Evolutionary conservation across 2,329 filamentous ascomycete species (phyloP).

Genomic region (Colletotrichum euphorbiae): DNA sequence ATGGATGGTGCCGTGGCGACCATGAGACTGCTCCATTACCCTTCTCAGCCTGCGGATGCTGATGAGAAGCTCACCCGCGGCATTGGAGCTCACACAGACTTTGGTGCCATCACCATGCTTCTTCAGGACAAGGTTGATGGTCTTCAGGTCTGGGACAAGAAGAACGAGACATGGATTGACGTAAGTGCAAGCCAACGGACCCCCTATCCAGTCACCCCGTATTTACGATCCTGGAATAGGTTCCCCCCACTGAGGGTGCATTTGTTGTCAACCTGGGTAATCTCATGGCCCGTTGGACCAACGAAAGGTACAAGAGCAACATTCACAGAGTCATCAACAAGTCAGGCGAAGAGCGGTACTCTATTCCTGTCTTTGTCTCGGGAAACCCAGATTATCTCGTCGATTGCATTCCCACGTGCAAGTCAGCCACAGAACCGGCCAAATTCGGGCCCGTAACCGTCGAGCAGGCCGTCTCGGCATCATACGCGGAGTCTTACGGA

Average conservation of each 20-base stretch:
- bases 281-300: constrained; percentile 62
- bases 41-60: constrained; percentile 52
- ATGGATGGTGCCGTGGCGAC: constrained; percentile 57
- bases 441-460: constrained; percentile 50
- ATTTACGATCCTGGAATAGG: constrained; percentile 43
- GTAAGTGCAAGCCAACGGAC: constrained; percentile 42
- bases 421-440: constrained; percentile 41
- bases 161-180: constrained; percentile 57
- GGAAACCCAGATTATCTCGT: constrained; percentile 60
- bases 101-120: constrained; percentile 67
- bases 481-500: constrained; percentile 50
- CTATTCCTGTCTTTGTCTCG: constrained; percentile 67
- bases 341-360: constrained; percentile 62
- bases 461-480: constrained; percentile 47
- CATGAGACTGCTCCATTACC: constrained; percentile 62
- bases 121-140: constrained; percentile 63
- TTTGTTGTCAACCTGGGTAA: constrained; percentile 66
- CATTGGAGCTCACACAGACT: constrained; percentile 66
- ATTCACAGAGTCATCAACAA: constrained; percentile 68
- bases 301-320: constrained; percentile 63
- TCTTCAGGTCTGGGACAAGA: constrained; percentile 61
- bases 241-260: constrained; percentile 57
- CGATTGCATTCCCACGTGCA: constrained; percentile 49
- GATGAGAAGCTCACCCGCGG: constrained; percentile 50
- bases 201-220: neutral